Percentiles rank a stretch among this genome's conserved stretches.
Evolutionary conservation across 192 early-diverging fungal genomes (phyloP).

Genomic region (Coemansia sp.): DNA sequence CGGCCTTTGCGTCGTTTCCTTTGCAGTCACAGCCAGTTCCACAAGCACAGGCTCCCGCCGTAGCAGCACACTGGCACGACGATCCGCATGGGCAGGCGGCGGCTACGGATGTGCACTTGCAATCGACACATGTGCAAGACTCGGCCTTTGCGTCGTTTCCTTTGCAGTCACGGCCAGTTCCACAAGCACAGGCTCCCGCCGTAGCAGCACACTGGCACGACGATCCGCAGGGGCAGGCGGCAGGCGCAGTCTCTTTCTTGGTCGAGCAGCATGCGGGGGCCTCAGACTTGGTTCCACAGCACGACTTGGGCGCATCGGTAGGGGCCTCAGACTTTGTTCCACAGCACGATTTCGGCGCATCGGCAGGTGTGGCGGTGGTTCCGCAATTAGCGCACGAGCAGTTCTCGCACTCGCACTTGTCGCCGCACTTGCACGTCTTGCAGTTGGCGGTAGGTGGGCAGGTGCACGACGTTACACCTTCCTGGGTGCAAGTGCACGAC

Average conservation of each 20-base stretch:
- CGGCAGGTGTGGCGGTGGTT: not conserved
- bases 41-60: constrained; percentile 4
- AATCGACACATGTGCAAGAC: constrained; percentile 25
- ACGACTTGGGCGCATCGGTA: constrained; percentile 6
- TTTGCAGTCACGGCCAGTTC: constrained; percentile 20
- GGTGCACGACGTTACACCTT: constrained; percentile 27
- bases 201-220: constrained; percentile 21
- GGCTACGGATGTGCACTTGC: constrained; percentile 18
- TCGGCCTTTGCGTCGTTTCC: constrained; percentile 10
- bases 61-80: constrained; percentile 20
- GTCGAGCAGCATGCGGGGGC: constrained; percentile 15
- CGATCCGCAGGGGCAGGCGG: constrained; percentile 12
- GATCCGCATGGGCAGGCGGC: constrained; percentile 19
- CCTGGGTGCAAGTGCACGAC: constrained; percentile 39
- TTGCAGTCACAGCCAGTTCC: constrained; percentile 23
- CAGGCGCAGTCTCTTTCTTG: constrained; percentile 4
- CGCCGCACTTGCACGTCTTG: constrained; percentile 34
- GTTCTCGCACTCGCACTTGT: constrained; percentile 29
- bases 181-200: constrained; percentile 7
- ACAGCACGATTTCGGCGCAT: constrained; percentile 16
- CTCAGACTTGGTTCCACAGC: constrained; percentile 15
- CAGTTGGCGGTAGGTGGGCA: constrained; percentile 21
- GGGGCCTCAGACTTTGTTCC: constrained; percentile 7
- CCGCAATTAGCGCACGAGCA: constrained; percentile 18
- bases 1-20: no score